Conservation (phyloP, 2,329 filamentous ascomycete species). For the Epichloe sylvatica region DNA sequence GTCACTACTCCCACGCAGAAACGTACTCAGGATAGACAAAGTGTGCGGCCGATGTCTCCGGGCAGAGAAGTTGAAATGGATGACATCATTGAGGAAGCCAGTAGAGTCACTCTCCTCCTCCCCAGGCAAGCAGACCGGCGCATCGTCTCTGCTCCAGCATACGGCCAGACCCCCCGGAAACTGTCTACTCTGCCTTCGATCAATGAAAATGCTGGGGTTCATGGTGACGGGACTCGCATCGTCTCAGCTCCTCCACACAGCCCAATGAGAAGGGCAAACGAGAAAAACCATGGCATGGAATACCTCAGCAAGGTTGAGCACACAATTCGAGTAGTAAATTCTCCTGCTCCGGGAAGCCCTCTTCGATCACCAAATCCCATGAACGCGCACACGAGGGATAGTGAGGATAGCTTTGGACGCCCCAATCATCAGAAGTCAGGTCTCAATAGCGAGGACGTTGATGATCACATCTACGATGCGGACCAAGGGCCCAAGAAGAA, state of each 20-base stretch:
- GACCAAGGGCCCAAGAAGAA: slow-evolving; percentile 25
- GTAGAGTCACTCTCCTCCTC: slow-evolving; percentile 17
- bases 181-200: slow-evolving; percentile 34
- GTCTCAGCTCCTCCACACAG: slow-evolving; percentile 32
- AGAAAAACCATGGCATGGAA: slow-evolving; percentile 26
- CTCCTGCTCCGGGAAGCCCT: slow-evolving; percentile 25
- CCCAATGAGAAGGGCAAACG: slow-evolving; percentile 15
- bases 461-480: slow-evolving; percentile 9
- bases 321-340: slow-evolving; percentile 42
- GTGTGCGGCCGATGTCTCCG: slow-evolving; percentile 13
- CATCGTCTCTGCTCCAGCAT: slow-evolving; percentile 36
- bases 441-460: slow-evolving; percentile 8
- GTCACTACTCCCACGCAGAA: slow-evolving; percentile 10
- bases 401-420: slow-evolving; percentile 11
- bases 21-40: slow-evolving; percentile 8
- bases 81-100: slow-evolving; percentile 13
- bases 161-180: slow-evolving; percentile 26
- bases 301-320: slow-evolving; percentile 33
- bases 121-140: slow-evolving; percentile 29
- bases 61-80: slow-evolving; percentile 12
- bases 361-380: slow-evolving; percentile 24
- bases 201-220: slow-evolving; percentile 24
- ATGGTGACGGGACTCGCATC: slow-evolving; percentile 27
- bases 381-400: slow-evolving; percentile 27
- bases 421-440: slow-evolving; percentile 10